Percentiles rank a stretch among this genome's conserved stretches.
These are phyloP conservation scores for Metroxylon sagu DNA, from an alignment of 176 grass and related monocot species.

Conservation along the genomic window DNA sequence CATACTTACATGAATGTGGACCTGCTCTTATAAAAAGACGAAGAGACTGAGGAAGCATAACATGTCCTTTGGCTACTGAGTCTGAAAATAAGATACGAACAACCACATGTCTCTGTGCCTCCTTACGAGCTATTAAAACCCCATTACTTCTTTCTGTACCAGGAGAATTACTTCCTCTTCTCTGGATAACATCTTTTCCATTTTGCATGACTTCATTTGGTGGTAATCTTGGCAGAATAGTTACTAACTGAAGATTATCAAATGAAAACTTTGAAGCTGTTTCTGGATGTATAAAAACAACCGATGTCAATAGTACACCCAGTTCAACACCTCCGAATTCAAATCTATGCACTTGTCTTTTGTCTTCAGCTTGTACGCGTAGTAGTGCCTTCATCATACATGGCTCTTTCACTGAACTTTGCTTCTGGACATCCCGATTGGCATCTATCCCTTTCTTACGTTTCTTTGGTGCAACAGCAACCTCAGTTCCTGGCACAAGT, in stretches of 20 bases:
- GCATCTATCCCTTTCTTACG: slow-evolving; percentile 31
- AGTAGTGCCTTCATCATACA: slow-evolving; percentile 62
- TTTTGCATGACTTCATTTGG: slow-evolving; percentile 41
- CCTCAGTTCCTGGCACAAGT: slow-evolving; percentile 88
- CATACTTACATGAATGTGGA: slow-evolving; percentile 81
- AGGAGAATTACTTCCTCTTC: slow-evolving; percentile 21
- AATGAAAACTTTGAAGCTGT: slow-evolving; percentile 65
- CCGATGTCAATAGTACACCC: slow-evolving; percentile 55
- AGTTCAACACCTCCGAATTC: slow-evolving; percentile 49
- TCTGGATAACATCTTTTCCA: slow-evolving; percentile 42
- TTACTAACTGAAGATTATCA: slow-evolving; percentile 63
- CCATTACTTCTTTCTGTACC: background rate
- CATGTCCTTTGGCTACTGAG: slow-evolving; percentile 71
- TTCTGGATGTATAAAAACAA: slow-evolving; percentile 76
- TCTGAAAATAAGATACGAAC: slow-evolving; percentile 54
- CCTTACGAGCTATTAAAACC: slow-evolving; percentile 33
- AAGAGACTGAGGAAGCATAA: slow-evolving; percentile 79
- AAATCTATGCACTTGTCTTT: slow-evolving; percentile 55
- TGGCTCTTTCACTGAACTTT: slow-evolving; percentile 49
- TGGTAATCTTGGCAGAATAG: slow-evolving; percentile 54
- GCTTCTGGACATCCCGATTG: slow-evolving; percentile 41
- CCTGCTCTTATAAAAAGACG: slow-evolving; percentile 65
- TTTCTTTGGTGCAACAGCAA: slow-evolving; percentile 75
- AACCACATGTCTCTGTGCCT: slow-evolving; percentile 42
- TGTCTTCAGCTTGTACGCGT: slow-evolving; percentile 64